These are phyloP conservation scores for Anaeromyces robustus DNA, from an alignment of 192 early-diverging fungal genomes.

Conservation along the genomic window DNA sequence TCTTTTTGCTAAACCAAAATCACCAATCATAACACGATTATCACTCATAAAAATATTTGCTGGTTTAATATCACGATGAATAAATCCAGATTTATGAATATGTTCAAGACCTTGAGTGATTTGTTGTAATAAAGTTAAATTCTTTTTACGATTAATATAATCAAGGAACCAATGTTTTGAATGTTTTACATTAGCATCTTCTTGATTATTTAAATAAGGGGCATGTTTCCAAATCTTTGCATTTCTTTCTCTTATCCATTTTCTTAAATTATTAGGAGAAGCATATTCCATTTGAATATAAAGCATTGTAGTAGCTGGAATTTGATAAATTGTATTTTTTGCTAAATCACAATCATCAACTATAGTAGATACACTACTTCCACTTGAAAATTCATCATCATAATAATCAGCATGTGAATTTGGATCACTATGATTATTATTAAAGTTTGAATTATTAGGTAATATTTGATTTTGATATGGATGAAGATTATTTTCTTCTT, in stretches of 20 bases:
- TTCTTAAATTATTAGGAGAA: background rate
- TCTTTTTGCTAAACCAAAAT: background rate
- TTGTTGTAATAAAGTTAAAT: background rate
- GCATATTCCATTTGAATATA: background rate
- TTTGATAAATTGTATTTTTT: background rate
- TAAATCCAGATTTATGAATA: conserved; percentile 52
- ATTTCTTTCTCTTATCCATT: background rate
- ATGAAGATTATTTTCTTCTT: background rate
- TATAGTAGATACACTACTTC: background rate
- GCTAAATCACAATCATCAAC: background rate
- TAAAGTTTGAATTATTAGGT: background rate
- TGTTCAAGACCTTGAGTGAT: conserved; percentile 40
- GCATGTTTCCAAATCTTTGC: background rate
- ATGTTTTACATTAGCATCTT: background rate
- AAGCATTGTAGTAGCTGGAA: background rate
- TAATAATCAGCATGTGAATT: background rate
- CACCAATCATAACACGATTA: background rate
- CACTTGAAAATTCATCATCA: background rate
- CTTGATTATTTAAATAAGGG: background rate
- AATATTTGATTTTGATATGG: too few species aligned
- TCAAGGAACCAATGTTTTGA: background rate
- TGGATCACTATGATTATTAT: background rate
- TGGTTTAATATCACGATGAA: conserved; percentile 64
- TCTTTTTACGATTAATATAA: background rate
- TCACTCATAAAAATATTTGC: conserved; percentile 29